Evolutionary conservation across 2,329 filamentous ascomycete species (phyloP).

Genomic region (Diaporthe ampelina): DNA sequence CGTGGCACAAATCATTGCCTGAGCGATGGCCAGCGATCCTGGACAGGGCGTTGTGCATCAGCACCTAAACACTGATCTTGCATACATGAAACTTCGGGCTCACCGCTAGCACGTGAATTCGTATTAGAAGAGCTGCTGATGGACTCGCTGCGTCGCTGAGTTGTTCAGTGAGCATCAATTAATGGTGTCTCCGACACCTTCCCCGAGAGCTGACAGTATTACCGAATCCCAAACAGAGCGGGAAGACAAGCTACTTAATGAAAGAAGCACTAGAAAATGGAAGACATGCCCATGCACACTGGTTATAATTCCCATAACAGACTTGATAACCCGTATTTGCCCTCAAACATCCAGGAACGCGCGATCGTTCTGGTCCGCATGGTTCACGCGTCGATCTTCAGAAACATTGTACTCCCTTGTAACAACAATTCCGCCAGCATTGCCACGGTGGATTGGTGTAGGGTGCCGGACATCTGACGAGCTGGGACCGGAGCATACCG

Average conservation of each 20-base stretch:
- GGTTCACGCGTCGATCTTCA: not conserved
- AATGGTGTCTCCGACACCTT: not conserved
- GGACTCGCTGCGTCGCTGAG: no score
- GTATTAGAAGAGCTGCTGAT: not conserved
- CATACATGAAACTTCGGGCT: no score
- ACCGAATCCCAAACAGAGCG: no score
- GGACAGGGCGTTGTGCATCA: conserved; percentile 12
- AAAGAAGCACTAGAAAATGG: no score
- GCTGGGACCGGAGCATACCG: conserved; percentile 12
- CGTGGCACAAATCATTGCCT: conserved; percentile 11
- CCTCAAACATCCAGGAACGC: not conserved
- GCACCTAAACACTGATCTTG: not conserved
- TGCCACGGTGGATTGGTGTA: not conserved
- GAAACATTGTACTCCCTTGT: conserved; percentile 18
- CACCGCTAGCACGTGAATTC: not conserved
- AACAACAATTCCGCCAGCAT: not conserved
- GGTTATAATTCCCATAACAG: no score
- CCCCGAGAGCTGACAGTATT: no score
- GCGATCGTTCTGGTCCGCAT: not conserved
- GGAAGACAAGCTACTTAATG: no score
- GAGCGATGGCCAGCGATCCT: conserved; percentile 15
- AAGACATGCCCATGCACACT: not conserved
- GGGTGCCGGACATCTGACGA: not conserved
- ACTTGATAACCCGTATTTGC: not conserved
- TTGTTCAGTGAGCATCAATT: not conserved